Conservation (phyloP, 768 basidiomycete species). For the Pulveroboletus ravenelii region DNA sequence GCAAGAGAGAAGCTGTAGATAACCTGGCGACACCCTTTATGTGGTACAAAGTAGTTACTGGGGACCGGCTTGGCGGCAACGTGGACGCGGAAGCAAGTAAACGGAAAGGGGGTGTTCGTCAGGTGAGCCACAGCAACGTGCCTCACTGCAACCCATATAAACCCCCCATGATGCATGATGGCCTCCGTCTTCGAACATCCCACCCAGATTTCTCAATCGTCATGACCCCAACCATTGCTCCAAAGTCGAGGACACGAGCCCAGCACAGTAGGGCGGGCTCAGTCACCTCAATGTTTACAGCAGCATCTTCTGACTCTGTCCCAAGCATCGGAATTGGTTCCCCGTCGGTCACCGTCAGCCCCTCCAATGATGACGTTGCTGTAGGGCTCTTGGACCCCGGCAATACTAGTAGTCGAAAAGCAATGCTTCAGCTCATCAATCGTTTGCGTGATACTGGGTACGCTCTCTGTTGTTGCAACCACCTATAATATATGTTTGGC, state of each 20-base stretch:
- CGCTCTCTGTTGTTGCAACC: background rate
- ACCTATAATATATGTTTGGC: background rate
- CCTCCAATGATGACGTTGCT: conserved; percentile 9
- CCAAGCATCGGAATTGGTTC: background rate
- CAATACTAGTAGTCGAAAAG: conserved; percentile 39
- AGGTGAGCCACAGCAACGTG: background rate
- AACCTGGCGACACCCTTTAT: background rate
- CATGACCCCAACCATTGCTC: background rate
- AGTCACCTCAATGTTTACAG: background rate
- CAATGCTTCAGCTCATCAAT: conserved; percentile 57
- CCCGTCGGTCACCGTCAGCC: background rate
- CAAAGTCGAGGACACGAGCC: background rate
- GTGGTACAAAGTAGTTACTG: background rate
- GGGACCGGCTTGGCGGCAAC: background rate
- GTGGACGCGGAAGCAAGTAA: too few species aligned
- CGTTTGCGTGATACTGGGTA: conserved; percentile 61
- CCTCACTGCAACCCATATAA: conserved; percentile 9
- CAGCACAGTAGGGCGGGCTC: background rate
- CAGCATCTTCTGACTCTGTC: background rate
- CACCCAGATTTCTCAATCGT: background rate
- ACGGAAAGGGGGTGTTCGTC: too few species aligned
- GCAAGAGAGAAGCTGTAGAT: background rate
- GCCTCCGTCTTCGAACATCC: background rate
- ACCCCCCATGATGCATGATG: background rate
- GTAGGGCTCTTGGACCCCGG: conserved; percentile 52